Conservation (phyloP, 805 yeast genomes). For the Hanseniaspora opuntiae region DNA sequence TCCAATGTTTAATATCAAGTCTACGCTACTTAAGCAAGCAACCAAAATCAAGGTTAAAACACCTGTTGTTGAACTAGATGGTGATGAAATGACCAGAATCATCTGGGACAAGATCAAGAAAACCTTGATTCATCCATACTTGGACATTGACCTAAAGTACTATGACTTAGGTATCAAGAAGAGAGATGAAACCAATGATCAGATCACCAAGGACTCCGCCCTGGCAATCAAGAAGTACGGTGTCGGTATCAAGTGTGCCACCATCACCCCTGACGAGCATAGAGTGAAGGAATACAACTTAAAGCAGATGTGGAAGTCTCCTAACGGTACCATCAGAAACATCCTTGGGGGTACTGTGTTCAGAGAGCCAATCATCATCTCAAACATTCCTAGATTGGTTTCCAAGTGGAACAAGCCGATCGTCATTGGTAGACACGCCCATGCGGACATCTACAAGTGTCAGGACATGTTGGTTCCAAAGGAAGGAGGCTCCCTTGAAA, state of each 20-base stretch:
- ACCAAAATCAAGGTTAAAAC: slow-evolving; percentile 56
- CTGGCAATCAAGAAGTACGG: slow-evolving; percentile 61
- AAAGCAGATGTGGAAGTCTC: slow-evolving; percentile 75
- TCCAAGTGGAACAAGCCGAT: slow-evolving; percentile 76
- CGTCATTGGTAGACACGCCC: slow-evolving; percentile 75
- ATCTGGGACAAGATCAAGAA: slow-evolving; percentile 67
- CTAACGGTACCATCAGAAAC: slow-evolving; percentile 74
- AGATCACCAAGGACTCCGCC: slow-evolving; percentile 67
- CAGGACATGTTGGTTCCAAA: slow-evolving; percentile 56
- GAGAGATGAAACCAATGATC: slow-evolving; percentile 59
- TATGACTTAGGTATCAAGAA: slow-evolving; percentile 58
- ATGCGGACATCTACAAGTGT: slow-evolving; percentile 75
- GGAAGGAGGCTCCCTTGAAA: slow-evolving; percentile 48
- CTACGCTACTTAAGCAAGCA: slow-evolving; percentile 21
- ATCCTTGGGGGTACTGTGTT: slow-evolving; percentile 73
- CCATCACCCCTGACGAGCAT: slow-evolving; percentile 72
- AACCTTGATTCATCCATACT: slow-evolving; percentile 51
- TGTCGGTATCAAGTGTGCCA: slow-evolving; percentile 75
- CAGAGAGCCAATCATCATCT: slow-evolving; percentile 71
- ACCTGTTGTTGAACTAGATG: slow-evolving; percentile 69
- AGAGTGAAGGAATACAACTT: slow-evolving; percentile 62
- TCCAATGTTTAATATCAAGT: slow-evolving; percentile 14
- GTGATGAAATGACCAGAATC: slow-evolving; percentile 78
- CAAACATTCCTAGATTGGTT: slow-evolving; percentile 61
- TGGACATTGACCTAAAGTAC: slow-evolving; percentile 62